Base-by-base conservation (phyloP, 495 filamentous ascomycete species). In the Podospora didyma region DNA sequence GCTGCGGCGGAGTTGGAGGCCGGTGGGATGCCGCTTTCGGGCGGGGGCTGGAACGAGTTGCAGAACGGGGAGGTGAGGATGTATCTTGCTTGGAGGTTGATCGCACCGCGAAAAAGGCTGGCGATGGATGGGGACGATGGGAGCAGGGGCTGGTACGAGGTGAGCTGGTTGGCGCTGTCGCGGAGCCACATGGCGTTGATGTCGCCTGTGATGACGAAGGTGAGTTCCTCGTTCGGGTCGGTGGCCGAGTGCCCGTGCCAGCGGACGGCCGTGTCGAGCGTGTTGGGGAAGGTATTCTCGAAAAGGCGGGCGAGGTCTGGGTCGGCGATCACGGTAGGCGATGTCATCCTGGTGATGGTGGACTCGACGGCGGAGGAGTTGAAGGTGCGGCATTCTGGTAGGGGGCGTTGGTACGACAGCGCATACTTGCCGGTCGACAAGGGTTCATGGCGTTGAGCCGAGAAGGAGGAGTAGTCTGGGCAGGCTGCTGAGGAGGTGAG, bases 141-240 rank as follows among this genome's bases (percentile, higher is more conserved):
- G 6, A 88, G 69, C 2, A 88, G 58, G 0, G 80, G 71, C 28
- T 82, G 75, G 65, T 88, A 89, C 26, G 79, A 81, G 54, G 85
- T 79, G 61, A 89, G 69, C 64, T 88, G 85, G 64, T 88, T 88
- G 34, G 85, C 78, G 22, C 79, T 83, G 62, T 88, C 86, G 26
- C 86, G 77, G 47, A 89, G 73, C 86, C 86, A 88, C 84, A 88
- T 87, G 47, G 85, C 85, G 65, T 84, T 75, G 71, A 96, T 96
- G 69, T 96, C 90, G 24, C 75, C 75, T 0, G 75, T 79, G 45
- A 73, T 72, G 58, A 79, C 53, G 53, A 80, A 79, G 50, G 76
- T 70, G 26, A 79, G 71, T 51, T 77, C 26, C 26, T 31, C 26
- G 26, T 3, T 9, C 26, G 26, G 26, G 53, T 76, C 67, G 61